Evolutionary conservation across 306 rosid species (phyloP).

Genomic region (Lathyrus aphaca): DNA sequence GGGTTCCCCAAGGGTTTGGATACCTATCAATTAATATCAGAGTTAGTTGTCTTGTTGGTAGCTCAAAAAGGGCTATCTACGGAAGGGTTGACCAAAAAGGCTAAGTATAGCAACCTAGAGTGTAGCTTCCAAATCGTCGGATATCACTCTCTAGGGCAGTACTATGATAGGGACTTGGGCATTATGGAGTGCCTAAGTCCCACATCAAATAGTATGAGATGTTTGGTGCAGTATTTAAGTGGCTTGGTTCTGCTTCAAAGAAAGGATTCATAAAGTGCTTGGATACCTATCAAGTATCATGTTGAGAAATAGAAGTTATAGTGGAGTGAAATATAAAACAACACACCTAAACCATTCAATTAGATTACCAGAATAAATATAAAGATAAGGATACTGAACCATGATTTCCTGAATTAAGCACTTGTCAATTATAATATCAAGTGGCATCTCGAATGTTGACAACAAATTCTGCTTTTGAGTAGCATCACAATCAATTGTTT

Average conservation of each 20-base stretch:
- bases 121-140: neutral
- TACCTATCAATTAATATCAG: neutral
- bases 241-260: neutral
- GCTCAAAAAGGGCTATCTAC: neutral
- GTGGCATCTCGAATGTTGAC: conserved; percentile 72
- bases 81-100: neutral
- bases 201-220: conserved; percentile 7
- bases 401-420: conserved; percentile 87
- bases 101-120: neutral
- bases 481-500: conserved; percentile 40
- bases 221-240: conserved; percentile 16
- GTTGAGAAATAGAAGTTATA: conserved; percentile 25
- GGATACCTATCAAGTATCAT: conserved; percentile 4
- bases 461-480: conserved; percentile 44
- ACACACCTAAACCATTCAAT: conserved; percentile 23
- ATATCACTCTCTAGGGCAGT: neutral
- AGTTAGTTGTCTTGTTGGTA: neutral
- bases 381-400: conserved; percentile 85
- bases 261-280: neutral
- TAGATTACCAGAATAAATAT: conserved; percentile 23
- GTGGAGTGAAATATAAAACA: conserved; percentile 24
- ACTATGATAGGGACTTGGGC: neutral
- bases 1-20: neutral
- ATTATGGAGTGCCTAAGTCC: conserved; percentile 5
- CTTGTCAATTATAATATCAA: conserved; percentile 85